phyloP scores from a whole-genome alignment of 2,329 filamentous ascomycete genomes.

The Meredithiella fracta region DNA sequence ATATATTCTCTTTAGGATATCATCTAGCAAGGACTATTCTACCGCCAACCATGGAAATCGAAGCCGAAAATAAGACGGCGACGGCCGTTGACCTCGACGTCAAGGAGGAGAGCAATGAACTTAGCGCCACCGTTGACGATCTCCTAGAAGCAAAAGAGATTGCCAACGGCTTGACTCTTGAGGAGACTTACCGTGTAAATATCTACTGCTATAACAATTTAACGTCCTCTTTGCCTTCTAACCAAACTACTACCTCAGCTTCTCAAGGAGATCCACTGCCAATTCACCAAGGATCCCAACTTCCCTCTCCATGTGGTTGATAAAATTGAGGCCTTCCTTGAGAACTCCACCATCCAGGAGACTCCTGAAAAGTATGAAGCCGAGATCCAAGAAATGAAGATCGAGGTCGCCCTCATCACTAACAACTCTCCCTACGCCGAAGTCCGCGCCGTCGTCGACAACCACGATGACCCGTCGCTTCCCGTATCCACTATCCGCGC shows the following conservation, averaged over 20 bases:
- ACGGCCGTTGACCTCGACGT: neutral
- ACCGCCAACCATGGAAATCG: neutral
- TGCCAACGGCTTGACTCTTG: slow-evolving; percentile 22
- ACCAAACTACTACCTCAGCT: slow-evolving; percentile 17
- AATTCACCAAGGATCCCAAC: slow-evolving; percentile 25
- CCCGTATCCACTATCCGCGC: slow-evolving; percentile 36
- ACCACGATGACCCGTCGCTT: slow-evolving; percentile 32
- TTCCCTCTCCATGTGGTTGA: slow-evolving; percentile 23
- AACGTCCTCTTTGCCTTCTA: neutral
- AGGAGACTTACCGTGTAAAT: slow-evolving; percentile 21
- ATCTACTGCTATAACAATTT: neutral
- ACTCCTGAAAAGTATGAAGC: slow-evolving; percentile 26
- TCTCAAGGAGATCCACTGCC: slow-evolving; percentile 21
- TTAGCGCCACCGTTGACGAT: slow-evolving; percentile 28
- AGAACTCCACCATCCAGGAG: slow-evolving; percentile 20
- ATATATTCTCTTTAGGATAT: neutral
- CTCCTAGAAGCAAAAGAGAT: slow-evolving; percentile 27
- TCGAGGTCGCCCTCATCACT: slow-evolving; percentile 34
- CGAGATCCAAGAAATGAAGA: slow-evolving; percentile 34
- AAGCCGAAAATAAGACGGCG: neutral
- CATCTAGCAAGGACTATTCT: neutral
- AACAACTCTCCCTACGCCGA: slow-evolving; percentile 40
- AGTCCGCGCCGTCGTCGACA: slow-evolving; percentile 37
- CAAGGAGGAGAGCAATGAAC: slow-evolving; percentile 8
- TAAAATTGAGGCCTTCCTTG: slow-evolving; percentile 23